Percentiles rank a stretch among this genome's conserved stretches.
phyloP scores from a whole-genome alignment of 371 early-diverging fungal genomes.

The Circinella umbellata region DNA sequence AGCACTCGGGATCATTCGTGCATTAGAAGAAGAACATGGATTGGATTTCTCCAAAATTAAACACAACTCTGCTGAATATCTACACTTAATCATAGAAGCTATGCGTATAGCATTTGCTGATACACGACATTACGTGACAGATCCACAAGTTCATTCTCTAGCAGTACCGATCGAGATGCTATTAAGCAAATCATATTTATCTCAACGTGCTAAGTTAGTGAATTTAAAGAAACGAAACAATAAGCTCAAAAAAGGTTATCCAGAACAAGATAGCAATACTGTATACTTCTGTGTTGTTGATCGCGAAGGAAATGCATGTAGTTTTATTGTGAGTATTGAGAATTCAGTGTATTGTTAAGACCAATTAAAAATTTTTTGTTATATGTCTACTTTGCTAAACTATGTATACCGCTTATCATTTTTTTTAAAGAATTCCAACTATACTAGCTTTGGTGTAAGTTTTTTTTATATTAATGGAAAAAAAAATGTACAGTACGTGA shows the following conservation, averaged over 20 bases:
- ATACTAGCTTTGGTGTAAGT: no score
- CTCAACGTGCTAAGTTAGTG: conserved; percentile 61
- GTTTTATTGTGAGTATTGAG: conserved; percentile 65
- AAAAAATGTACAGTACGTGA: no score
- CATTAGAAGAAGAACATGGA: conserved; percentile 50
- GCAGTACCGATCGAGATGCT: conserved; percentile 52
- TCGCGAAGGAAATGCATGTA: conserved; percentile 82
- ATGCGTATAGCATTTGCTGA: conserved; percentile 82
- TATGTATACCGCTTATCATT: no score
- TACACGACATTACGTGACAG: conserved; percentile 66
- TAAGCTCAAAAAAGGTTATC: conserved; percentile 60
- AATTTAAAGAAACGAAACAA: conserved; percentile 52
- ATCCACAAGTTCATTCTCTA: conserved; percentile 57
- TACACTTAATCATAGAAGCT: conserved; percentile 73
- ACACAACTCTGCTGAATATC: conserved; percentile 65
- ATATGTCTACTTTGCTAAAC: no score
- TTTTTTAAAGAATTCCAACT: no score
- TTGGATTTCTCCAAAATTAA: conserved; percentile 46
- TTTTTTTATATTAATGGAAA: no score
- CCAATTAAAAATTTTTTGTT: no score
- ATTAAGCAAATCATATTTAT: conserved; percentile 62
- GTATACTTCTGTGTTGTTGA: conserved; percentile 83
- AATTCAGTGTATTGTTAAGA: not conserved
- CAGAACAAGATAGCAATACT: conserved; percentile 69
- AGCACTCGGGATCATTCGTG: conserved; percentile 76